These are phyloP conservation scores for Chaetomium globosum DNA, from an alignment of 2,329 filamentous ascomycete genomes.

Conservation along the genomic window DNA sequence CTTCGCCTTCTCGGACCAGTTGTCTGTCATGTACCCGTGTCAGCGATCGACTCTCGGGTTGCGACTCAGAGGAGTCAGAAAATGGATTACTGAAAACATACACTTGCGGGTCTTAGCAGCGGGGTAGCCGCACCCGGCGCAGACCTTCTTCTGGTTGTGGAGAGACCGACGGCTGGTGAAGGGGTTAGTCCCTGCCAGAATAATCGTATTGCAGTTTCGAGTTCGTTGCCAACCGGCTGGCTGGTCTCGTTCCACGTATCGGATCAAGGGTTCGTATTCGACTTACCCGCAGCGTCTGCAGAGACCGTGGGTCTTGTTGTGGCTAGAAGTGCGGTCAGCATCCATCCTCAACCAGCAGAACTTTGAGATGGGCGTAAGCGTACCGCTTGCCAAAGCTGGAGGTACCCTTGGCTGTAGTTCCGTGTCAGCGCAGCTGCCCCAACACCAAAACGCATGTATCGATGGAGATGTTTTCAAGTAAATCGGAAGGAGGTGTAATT, in stretches of 20 bases:
- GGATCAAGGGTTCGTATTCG: slow-evolving; percentile 33
- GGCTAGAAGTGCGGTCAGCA: slow-evolving; percentile 54
- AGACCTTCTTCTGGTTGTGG: slow-evolving; percentile 99
- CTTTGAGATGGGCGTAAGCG: slow-evolving; percentile 20
- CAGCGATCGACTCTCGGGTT: slow-evolving; percentile 28
- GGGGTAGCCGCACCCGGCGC: slow-evolving; percentile 93
- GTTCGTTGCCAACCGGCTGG: slow-evolving; percentile 12
- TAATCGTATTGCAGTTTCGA: slow-evolving; percentile 19
- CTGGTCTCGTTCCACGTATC: slow-evolving; percentile 21
- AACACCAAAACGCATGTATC: slow-evolving; percentile 11
- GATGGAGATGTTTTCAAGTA: neutral
- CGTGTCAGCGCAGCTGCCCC: slow-evolving; percentile 37
- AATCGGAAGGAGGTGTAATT: neutral
- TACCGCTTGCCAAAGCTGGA: slow-evolving; percentile 58
- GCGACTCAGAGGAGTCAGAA: neutral
- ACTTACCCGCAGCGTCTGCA: slow-evolving; percentile 97
- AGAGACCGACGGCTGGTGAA: slow-evolving; percentile 76
- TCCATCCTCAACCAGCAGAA: neutral
- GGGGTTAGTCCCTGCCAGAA: slow-evolving; percentile 33
- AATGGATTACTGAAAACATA: slow-evolving; percentile 59
- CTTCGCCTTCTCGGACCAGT: slow-evolving; percentile 99
- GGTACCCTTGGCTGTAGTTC: slow-evolving; percentile 57
- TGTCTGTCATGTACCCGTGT: slow-evolving; percentile 63
- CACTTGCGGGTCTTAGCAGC: slow-evolving; percentile 97
- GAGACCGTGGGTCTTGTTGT: slow-evolving; percentile 98